phyloP scores from a whole-genome alignment of 805 yeast species.

The Metahyphopichia silvanorum region DNA sequence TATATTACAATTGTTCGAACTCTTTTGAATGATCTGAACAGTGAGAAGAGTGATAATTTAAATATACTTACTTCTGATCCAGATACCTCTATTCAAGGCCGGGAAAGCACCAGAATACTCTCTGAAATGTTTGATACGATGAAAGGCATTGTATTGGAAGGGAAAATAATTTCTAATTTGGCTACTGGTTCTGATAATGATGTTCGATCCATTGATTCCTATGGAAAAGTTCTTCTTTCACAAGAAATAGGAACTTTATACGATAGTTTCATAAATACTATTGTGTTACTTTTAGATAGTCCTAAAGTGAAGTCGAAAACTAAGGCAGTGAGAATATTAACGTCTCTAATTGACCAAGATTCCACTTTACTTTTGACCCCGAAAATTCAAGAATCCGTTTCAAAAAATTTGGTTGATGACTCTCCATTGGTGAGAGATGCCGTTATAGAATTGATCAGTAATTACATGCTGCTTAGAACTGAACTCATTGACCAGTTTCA shows the following conservation, averaged over 20 bases:
- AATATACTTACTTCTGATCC: slow-evolving; percentile 8
- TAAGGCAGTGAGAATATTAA: slow-evolving; percentile 62
- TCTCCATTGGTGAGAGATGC: slow-evolving; percentile 78
- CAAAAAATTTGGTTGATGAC: slow-evolving; percentile 49
- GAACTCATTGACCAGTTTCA: slow-evolving; percentile 48
- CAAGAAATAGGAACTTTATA: slow-evolving; percentile 38
- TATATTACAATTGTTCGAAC: slow-evolving; percentile 5
- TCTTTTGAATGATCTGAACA: neutral
- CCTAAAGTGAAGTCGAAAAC: slow-evolving; percentile 32
- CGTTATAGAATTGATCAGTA: slow-evolving; percentile 61
- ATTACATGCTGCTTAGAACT: slow-evolving; percentile 42
- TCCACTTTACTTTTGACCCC: slow-evolving; percentile 48
- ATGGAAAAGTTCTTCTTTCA: slow-evolving; percentile 20
- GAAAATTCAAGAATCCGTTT: slow-evolving; percentile 50
- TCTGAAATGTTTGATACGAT: slow-evolving; percentile 4
- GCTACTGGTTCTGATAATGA: slow-evolving; percentile 10
- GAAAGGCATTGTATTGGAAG: slow-evolving; percentile 7
- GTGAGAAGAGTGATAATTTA: slow-evolving; percentile 3
- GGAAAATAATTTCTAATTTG: slow-evolving; percentile 5
- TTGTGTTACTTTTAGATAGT: slow-evolving; percentile 37
- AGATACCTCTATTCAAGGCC: slow-evolving; percentile 1
- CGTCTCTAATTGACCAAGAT: slow-evolving; percentile 53
- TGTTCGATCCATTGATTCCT: slow-evolving; percentile 11
- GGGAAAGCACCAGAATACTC: neutral
- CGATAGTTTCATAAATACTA: slow-evolving; percentile 49